Percentiles rank a stretch among this genome's conserved stretches.
phyloP scores from a whole-genome alignment of 306 rosid species.

The Rubus parviflorus region DNA sequence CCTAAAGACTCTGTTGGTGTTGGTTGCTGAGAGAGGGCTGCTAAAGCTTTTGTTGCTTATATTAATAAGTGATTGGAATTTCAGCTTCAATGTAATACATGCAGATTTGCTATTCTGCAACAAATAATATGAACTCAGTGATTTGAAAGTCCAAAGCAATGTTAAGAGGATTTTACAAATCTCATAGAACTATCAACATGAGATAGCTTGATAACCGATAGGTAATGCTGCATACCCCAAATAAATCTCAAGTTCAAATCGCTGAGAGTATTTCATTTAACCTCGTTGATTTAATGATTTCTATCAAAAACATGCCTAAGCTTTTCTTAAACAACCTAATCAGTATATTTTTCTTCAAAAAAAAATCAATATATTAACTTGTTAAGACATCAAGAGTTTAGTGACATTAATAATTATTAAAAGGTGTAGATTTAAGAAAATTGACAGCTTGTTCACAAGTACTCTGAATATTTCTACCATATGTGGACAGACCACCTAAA shows the following conservation, averaged over 20 bases:
- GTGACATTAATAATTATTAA: not conserved
- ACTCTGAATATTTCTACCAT: slow-evolving; percentile 17
- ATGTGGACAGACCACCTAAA: slow-evolving; percentile 29
- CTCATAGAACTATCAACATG: too few relatives aligned
- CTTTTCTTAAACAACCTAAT: not conserved
- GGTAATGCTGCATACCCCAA: too few relatives aligned
- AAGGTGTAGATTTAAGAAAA: slow-evolving; percentile 10
- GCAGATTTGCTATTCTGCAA: not conserved
- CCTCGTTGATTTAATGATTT: too few relatives aligned
- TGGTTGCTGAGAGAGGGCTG: slow-evolving; percentile 1
- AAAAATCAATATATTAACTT: not conserved
- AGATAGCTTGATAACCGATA: too few relatives aligned
- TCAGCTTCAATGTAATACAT: not conserved
- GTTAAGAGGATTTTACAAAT: too few relatives aligned
- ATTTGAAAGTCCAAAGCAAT: not conserved
- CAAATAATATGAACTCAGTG: not conserved
- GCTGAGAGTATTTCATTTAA: too few relatives aligned
- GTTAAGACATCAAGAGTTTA: not conserved
- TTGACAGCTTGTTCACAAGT: slow-evolving; percentile 7
- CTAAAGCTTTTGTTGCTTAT: not conserved
- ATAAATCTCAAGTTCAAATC: too few relatives aligned
- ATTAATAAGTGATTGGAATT: too few relatives aligned
- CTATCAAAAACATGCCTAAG: too few relatives aligned
- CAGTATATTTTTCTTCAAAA: too few relatives aligned
- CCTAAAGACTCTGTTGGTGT: slow-evolving; percentile 34